Base-by-base conservation (phyloP, 2,329 filamentous ascomycete genomes). In the Pseudopyrenochaeta lycopersici region DNA sequence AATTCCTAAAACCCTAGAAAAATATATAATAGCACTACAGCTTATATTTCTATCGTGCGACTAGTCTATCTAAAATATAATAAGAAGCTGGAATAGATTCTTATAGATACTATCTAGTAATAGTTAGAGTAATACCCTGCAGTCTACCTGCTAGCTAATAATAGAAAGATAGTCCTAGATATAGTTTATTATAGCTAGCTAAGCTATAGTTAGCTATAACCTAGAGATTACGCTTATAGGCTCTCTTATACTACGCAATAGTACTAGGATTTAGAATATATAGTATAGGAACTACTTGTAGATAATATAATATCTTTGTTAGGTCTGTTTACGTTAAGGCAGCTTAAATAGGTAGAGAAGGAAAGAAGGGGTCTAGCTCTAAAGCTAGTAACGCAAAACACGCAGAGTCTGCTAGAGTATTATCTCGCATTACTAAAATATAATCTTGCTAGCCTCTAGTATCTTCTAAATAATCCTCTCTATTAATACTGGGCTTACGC, bases 121-220 rank as follows among this genome's bases (percentile, higher is more conserved):
- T n/a, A n/a, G n/a, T n/a, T n/a, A n/a, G n/a, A n/a, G n/a, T n/a
- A n/a, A n/a, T n/a, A 46, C 20, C 15, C 48, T 20, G 17, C 23
- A 5, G 45, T 49, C 49, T 46, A 29, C 48, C 30, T 49, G 21
- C 17, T n/a, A n/a, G n/a, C n/a, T n/a, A n/a, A n/a, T n/a, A n/a
- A 23, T 18, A 46, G 39, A 30, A 18, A 49, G 18, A 41, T 39
- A n/a, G 33, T 46, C 18, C 48, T 18, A 56, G 35, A 56, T 46
- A 52, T 49, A 23, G 48, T 56, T 46, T 20, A 56, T 52, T n/a
- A 52, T 56, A 4, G 53, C 48, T 10, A 49, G 14, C 45, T 56
- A 27, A 30, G 48, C 44, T 18, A 29, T 52, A 38, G 27, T 52
- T 38, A 56, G 53, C 27, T 56, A 21, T 14, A 56, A 35, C 20